Base-by-base conservation (phyloP, 2,329 filamentous ascomycete species). In the Parascedosporium putredinis region DNA sequence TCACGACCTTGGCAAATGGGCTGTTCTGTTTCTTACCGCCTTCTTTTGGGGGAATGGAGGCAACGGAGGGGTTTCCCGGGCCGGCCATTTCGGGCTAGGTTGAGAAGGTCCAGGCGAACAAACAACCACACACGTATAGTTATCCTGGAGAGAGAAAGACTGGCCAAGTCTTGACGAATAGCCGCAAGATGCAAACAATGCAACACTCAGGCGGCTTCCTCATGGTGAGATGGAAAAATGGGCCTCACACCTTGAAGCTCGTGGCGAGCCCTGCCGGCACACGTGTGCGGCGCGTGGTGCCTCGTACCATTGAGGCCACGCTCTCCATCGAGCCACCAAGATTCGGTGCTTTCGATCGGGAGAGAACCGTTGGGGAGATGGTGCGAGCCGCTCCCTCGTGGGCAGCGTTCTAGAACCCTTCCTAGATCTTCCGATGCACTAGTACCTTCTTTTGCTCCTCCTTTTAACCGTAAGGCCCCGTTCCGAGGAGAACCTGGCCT, bases 1-100 rank as follows among this genome's bases (percentile, higher is more conserved):
- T n/a, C n/a, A n/a, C n/a, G n/a, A n/a, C 9, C 38, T 42, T 42
- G 38, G 20, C 38, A 42, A 42, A 20, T 42, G 38, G 38, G 38
- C 7, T 10, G 7, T 42, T 42, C n/a, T n/a, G n/a, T 42, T 42
- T 14, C 38, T 20, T 42, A 10, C 9, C 5, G 12, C 20, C 20
- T 31, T 31, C 14, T 36, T 36, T 36, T 36, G n/a, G 14, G 10
- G n/a, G n/a, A 14, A 14, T 36, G 33, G n/a, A 36, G 23, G 38
- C 16, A 42, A 42, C 38, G 12, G 38, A n/a, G n/a, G n/a, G n/a
- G n/a, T n/a, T n/a, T n/a, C n/a, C n/a, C n/a, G n/a, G n/a, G n/a
- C n/a, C n/a, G n/a, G n/a, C n/a, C n/a, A n/a, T n/a, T n/a, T n/a
- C n/a, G n/a, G n/a, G n/a, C n/a, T n/a, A n/a, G n/a, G n/a, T n/a